Evolutionary conservation across 208 protist species (phyloP).

Genomic region (Porcisia deanei): DNA sequence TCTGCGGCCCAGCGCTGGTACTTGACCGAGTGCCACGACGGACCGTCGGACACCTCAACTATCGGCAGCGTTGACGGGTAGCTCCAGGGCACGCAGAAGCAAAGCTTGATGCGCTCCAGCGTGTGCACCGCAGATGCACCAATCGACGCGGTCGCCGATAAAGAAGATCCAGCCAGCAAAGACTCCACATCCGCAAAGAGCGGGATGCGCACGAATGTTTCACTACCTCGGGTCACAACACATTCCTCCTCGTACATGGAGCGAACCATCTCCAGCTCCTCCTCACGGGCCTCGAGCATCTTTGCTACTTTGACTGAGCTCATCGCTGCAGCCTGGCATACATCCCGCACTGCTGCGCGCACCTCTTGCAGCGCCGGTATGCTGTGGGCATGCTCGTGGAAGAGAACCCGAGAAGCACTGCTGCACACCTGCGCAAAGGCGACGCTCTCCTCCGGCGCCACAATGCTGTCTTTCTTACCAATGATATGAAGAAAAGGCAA

Average conservation of each 20-base stretch:
- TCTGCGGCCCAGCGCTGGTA: slow-evolving; percentile 65
- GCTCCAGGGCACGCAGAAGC: slow-evolving; percentile 43
- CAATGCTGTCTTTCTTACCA: slow-evolving; percentile 71
- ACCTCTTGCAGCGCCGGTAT: slow-evolving; percentile 65
- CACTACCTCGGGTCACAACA: slow-evolving; percentile 11
- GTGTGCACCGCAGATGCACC: slow-evolving; percentile 16
- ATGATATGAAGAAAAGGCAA: slow-evolving; percentile 82
- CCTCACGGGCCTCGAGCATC: slow-evolving; percentile 35
- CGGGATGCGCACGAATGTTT: slow-evolving; percentile 22
- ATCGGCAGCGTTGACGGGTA: slow-evolving; percentile 61
- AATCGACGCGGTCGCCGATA: slow-evolving; percentile 19
- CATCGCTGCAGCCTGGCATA: slow-evolving; percentile 37
- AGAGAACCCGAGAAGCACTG: slow-evolving; percentile 41
- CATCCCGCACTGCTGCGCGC: slow-evolving; percentile 33
- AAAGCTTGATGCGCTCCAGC: slow-evolving; percentile 44
- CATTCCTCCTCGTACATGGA: slow-evolving; percentile 77
- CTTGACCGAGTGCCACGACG: slow-evolving; percentile 38
- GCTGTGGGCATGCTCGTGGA: slow-evolving; percentile 86
- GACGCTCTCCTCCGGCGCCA: slow-evolving; percentile 55
- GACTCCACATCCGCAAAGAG: slow-evolving; percentile 33
- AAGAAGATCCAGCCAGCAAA: slow-evolving; percentile 50
- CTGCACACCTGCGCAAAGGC: slow-evolving; percentile 65
- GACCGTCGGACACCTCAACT: slow-evolving; percentile 51
- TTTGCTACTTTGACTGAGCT: slow-evolving; percentile 18
- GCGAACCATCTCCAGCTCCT: slow-evolving; percentile 77